These are phyloP conservation scores for Exophiala lecanii-corni DNA, from an alignment of 2,329 filamentous ascomycete genomes.

Conservation along the genomic window DNA sequence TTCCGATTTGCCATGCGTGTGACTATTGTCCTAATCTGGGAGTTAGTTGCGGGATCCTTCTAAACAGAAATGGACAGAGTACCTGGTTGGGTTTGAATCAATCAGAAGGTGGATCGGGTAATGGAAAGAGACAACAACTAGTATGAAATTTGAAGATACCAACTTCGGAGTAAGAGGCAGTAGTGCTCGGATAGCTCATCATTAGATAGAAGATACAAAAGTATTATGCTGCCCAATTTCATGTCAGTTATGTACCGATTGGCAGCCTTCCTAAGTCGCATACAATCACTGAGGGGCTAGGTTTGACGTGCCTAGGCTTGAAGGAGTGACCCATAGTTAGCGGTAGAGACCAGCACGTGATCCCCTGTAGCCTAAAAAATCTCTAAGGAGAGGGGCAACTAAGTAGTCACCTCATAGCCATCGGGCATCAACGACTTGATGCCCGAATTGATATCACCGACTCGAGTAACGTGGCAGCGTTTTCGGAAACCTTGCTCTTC, in stretches of 20 bases:
- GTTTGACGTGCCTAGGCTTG: background rate
- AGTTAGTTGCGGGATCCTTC: no score
- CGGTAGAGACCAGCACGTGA: background rate
- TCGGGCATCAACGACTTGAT: constrained; percentile 3
- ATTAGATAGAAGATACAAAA: no score
- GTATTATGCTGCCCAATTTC: no score
- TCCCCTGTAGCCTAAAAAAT: background rate
- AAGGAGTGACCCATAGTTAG: background rate
- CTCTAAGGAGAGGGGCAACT: background rate
- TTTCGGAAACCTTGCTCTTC: constrained; percentile 3
- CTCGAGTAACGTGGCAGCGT: constrained; percentile 1
- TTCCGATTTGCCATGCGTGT: background rate
- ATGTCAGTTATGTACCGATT: background rate
- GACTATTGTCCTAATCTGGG: no score
- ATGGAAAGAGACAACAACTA: no score
- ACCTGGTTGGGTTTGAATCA: no score
- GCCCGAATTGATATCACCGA: background rate
- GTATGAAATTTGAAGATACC: no score
- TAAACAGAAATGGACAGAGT: no score
- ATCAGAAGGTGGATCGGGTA: no score
- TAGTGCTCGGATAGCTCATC: no score
- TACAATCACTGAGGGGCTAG: constrained; percentile 1
- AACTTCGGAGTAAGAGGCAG: no score
- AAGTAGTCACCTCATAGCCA: background rate
- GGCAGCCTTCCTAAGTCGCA: background rate